These are phyloP conservation scores for Fusarium lateritium DNA, from an alignment of 2,329 filamentous ascomycete genomes.

Conservation along the genomic window DNA sequence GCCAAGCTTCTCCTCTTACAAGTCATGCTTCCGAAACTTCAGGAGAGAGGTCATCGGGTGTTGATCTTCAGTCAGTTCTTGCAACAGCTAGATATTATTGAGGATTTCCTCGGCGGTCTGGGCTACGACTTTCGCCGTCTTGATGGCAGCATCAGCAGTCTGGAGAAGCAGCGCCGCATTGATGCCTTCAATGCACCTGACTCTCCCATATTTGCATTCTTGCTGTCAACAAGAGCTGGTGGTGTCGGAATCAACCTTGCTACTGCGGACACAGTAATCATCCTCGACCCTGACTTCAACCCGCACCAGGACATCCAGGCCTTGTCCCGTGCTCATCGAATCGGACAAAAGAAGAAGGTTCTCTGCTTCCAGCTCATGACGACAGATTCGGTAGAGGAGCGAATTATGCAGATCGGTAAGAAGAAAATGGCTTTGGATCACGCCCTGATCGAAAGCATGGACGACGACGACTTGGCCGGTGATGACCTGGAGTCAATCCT, in stretches of 20 bases:
- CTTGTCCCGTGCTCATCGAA: conserved; percentile 92
- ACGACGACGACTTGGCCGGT: conserved; percentile 82
- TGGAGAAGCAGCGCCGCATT: conserved; percentile 95
- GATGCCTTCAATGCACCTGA: conserved; percentile 91
- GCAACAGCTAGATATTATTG: conserved; percentile 87
- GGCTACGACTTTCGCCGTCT: conserved; percentile 82
- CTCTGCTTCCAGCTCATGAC: conserved; percentile 96
- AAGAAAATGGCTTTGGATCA: conserved; percentile 98
- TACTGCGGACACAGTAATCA: conserved; percentile 97
- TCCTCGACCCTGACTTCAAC: conserved; percentile 97
- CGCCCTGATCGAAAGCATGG: conserved; percentile 93
- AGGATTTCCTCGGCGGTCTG: conserved; percentile 89
- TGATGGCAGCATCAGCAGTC: conserved; percentile 84
- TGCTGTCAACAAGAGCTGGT: conserved; percentile 93
- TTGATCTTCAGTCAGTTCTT: conserved; percentile 97
- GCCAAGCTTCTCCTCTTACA: conserved; percentile 89
- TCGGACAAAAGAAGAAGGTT: conserved; percentile 96
- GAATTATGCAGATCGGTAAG: conserved; percentile 94
- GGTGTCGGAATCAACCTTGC: conserved; percentile 98
- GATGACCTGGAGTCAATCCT: conserved; percentile 90
- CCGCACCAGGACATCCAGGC: conserved; percentile 98
- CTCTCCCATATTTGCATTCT: conserved; percentile 88
- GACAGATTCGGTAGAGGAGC: conserved; percentile 89
- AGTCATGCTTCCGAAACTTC: conserved; percentile 88
- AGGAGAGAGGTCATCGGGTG: conserved; percentile 88